Conservation (phyloP, 495 filamentous ascomycete species). For the Amphirosellinia nigrospora region DNA sequence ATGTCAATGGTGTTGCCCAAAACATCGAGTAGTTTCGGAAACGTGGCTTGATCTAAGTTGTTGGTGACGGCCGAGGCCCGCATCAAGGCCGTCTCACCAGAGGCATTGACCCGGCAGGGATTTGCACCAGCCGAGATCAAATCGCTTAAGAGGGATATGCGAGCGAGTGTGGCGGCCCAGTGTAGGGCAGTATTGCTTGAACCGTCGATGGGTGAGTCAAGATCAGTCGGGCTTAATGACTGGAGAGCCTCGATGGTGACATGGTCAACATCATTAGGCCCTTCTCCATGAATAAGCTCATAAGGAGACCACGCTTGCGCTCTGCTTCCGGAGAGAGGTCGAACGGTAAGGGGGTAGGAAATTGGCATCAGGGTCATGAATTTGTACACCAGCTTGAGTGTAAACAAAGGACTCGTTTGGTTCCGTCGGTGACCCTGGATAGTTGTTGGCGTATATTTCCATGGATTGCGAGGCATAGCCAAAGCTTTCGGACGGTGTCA, state of each 20-base stretch:
- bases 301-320: conserved; percentile 77
- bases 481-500: conserved; percentile 55
- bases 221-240: conserved; percentile 74
- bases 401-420: conserved; percentile 85
- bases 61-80: conserved; percentile 87
- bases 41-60: conserved; percentile 80
- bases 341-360: conserved; percentile 71
- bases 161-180: conserved; percentile 96
- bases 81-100: conserved; percentile 90
- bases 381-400: conserved; percentile 59
- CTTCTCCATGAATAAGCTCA: conserved; percentile 85
- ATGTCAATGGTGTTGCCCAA: conserved; percentile 91
- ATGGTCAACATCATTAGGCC: conserved; percentile 65
- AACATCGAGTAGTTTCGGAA: conserved; percentile 83
- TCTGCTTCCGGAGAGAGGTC: conserved; percentile 70
- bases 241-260: conserved; percentile 51
- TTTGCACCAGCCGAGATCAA: conserved; percentile 83
- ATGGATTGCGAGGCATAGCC: conserved; percentile 57
- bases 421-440: conserved; percentile 75
- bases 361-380: conserved; percentile 58
- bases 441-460: conserved; percentile 55
- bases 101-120: conserved; percentile 83
- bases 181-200: conserved; percentile 89
- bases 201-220: conserved; percentile 88
- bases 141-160: conserved; percentile 76